Base-by-base conservation (phyloP, 345 rosid species). In the Linum trigynum region DNA sequence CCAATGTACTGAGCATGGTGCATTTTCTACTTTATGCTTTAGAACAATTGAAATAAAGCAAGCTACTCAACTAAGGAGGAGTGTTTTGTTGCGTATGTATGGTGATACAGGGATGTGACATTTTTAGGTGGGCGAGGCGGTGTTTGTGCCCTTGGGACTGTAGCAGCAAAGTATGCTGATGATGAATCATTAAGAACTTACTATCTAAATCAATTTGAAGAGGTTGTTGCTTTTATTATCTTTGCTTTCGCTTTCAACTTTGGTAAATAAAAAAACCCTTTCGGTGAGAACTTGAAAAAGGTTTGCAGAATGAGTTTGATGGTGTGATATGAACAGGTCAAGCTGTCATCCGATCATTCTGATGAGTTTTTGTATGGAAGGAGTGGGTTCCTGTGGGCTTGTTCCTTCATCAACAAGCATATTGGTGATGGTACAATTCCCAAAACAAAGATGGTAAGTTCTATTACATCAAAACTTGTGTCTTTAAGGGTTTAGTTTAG, bases 61-160 rank as follows among this genome's bases (percentile, higher is more conserved):
- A 16, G 15, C 35, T 16, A 51, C 55, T 66, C 16, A 37, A 55
- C 39, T 56, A 8, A n/a, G 50, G 32, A 12, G 23, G 37, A 17
- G 32, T 70, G 12, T 63, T 15, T n/a, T 17, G 15, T 5, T 41
- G 11, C 55, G 6, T 55, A 59, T 65, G 6, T 55, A 59, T 65
- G 14, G 60, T 11, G 7, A 39, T 17, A 8, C 15, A 73, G 76
- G 72, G 72, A 73, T 37, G 69, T 73, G 41, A 73, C 72, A n/a
- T 73, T 73, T 65, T 39, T 73, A 55, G 59, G 72, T 32, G 76
- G 76, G 14, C 35, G 72, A 60, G 58, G 58, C 0, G 76, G 76
- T 53, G 66, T 68, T 55, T 73, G 72, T 59, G 76, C 76, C 14
- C 69, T 73, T 68, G 76, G 76, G 14, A 72, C 76, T 51, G 76